Base-by-base conservation (phyloP, 495 filamentous ascomycete species). In the Daldinia concentrica region DNA sequence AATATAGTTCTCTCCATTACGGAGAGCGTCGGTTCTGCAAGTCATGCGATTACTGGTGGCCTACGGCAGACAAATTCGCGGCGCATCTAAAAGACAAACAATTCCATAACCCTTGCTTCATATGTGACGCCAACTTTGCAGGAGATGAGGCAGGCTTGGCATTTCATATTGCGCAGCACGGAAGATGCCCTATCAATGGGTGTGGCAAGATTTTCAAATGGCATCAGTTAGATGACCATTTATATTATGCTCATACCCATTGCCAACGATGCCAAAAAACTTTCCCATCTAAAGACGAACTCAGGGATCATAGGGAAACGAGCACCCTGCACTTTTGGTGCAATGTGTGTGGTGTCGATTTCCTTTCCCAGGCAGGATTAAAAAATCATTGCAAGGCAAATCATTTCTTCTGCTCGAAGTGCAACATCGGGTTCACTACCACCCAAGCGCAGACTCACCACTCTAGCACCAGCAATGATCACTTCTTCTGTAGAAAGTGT, bases 311-410 rank as follows among this genome's bases (percentile, higher is more conserved):
- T 22, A 48, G 39, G 30, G 24, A 22, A 37, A 45, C 22, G 5
- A 54, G 19, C 14, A 43, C 19, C 30, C 6, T 27, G 26, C 62
- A 66, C 57, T 58, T 57, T 4, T 65, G 62, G 68, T 71, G 63
- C 24, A 27, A 71, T 27, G 62, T 54, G 58, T 71, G 68, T 43
- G 52, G 54, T 19, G 54, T 67, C 3, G 69, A 71, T 0, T 71
- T 66, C 43, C n/a, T 41, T 7, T 39, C 17, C 1, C 6, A 7
- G 15, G 12, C 0, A 15, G 17, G 11, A 27, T 22, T 50, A 0
- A 14, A 22, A 11, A 1, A 19, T 6, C 57, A 59, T 29, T 55
- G 43, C 15, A 66, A 55, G 4, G n/a, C n/a, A 29, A 26, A 29
- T 26, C 59, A 64, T 41, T 59, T 39, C 26, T 50, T 11, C 56